Conservation (phyloP, 345 rosid genomes). For the Murraya paniculata region DNA sequence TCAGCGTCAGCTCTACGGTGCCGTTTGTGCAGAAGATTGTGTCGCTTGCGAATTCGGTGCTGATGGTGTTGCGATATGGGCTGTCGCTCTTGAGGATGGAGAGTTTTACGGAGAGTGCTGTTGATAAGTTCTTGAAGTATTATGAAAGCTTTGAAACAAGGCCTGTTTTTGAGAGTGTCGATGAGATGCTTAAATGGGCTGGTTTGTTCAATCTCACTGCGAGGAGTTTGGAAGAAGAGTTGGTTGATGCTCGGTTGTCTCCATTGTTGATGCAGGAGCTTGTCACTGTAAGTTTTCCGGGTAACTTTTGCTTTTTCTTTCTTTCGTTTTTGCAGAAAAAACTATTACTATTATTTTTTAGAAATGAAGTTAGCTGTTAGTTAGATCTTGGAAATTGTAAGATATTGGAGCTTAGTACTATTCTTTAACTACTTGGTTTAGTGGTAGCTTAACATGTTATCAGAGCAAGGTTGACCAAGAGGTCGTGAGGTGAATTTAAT, state of each 20-base stretch:
- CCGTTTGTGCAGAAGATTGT: constrained; percentile 56
- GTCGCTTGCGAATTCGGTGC: constrained; percentile 52
- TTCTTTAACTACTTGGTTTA: no score
- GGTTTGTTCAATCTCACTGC: constrained; percentile 74
- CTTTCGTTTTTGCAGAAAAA: background rate
- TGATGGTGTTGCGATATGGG: constrained; percentile 68
- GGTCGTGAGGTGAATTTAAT: no score
- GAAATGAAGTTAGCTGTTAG: background rate
- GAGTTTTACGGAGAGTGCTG: constrained; percentile 57
- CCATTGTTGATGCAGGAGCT: constrained; percentile 66
- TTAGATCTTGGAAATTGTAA: no score
- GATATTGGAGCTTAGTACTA: no score
- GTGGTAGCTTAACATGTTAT: no score
- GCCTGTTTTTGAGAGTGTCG: constrained; percentile 75
- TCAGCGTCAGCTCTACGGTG: constrained; percentile 29
- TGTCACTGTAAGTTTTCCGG: constrained; percentile 54
- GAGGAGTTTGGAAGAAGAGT: constrained; percentile 51
- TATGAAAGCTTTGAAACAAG: constrained; percentile 60
- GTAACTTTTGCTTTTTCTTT: background rate
- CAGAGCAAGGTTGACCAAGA: no score
- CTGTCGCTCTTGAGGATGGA: constrained; percentile 72
- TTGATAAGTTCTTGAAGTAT: constrained; percentile 69
- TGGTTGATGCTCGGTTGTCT: constrained; percentile 44
- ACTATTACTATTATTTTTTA: background rate
- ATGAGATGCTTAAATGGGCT: constrained; percentile 88